Percentiles rank a stretch among this genome's conserved stretches.
phyloP scores from a whole-genome alignment of 352 stramenopile genomes.

The Phytophthora megakarya region DNA sequence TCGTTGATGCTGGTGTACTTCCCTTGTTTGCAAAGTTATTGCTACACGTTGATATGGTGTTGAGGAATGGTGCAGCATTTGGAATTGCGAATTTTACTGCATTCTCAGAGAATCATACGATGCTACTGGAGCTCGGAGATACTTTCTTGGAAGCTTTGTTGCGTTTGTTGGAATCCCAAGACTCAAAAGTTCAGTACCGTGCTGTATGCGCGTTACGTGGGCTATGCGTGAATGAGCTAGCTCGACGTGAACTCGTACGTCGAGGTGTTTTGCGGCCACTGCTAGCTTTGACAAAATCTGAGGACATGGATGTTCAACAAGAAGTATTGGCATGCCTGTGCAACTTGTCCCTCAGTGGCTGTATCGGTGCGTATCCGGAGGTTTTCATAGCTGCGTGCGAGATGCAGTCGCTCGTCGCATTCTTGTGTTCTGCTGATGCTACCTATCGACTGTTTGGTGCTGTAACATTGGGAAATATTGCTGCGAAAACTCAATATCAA shows the following conservation, averaged over 20 bases:
- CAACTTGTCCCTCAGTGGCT: conserved; percentile 96
- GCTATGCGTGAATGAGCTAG: conserved; percentile 87
- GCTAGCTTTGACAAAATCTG: conserved; percentile 89
- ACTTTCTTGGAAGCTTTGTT: conserved; percentile 64
- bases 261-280: conserved; percentile 86
- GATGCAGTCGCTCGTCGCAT: conserved; percentile 92
- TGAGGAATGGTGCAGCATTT: conserved; percentile 92
- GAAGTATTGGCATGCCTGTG: conserved; percentile 97
- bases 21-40: conserved; percentile 73
- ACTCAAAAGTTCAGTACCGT: conserved; percentile 88
- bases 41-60: conserved; percentile 76
- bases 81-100: conserved; percentile 94
- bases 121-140: conserved; percentile 66
- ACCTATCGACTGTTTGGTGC: conserved; percentile 96
- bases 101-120: conserved; percentile 90
- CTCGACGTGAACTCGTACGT: conserved; percentile 91
- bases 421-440: conserved; percentile 94
- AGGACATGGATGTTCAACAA: conserved; percentile 95
- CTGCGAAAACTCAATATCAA: conserved; percentile 74
- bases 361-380: conserved; percentile 89
- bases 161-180: conserved; percentile 58
- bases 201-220: conserved; percentile 92
- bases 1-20: conserved; percentile 81
- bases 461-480: conserved; percentile 96
- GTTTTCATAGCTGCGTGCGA: conserved; percentile 91